Conservation (phyloP, 441 rosid species). For the Bruguiera hainesii region DNA sequence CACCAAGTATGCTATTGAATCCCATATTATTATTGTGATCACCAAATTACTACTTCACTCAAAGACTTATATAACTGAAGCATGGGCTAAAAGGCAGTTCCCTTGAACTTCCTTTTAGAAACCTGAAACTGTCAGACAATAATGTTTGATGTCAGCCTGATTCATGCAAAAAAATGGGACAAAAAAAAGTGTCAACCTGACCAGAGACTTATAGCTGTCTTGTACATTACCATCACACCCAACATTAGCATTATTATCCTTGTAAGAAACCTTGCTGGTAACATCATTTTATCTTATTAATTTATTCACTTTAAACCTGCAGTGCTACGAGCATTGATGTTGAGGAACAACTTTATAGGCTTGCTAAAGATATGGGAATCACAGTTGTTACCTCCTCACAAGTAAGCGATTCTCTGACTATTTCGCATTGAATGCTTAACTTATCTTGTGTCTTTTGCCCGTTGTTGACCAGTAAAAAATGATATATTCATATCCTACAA, state of each 20-base stretch:
- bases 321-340: slow-evolving; percentile 99
- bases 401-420: slow-evolving; percentile 39
- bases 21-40: background rate
- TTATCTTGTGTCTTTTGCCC: too few species aligned
- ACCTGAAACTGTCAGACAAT: too few species aligned
- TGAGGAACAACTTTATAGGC: slow-evolving; percentile 94
- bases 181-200: too few species aligned
- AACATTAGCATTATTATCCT: background rate
- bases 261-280: background rate
- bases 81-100: too few species aligned
- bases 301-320: slow-evolving; percentile 12
- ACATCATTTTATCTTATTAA: background rate
- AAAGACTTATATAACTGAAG: too few species aligned
- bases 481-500: background rate
- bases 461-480: background rate
- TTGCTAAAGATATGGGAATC: slow-evolving; percentile 82
- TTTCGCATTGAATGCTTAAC: too few species aligned
- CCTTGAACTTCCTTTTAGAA: too few species aligned
- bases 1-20: slow-evolving; percentile 70
- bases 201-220: too few species aligned
- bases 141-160: too few species aligned
- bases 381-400: slow-evolving; percentile 97
- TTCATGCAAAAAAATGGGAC: too few species aligned
- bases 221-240: background rate
- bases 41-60: too few species aligned